Base-by-base conservation (phyloP, 1,284 basidiomycete species). In the Trichosporon sp. region DNA sequence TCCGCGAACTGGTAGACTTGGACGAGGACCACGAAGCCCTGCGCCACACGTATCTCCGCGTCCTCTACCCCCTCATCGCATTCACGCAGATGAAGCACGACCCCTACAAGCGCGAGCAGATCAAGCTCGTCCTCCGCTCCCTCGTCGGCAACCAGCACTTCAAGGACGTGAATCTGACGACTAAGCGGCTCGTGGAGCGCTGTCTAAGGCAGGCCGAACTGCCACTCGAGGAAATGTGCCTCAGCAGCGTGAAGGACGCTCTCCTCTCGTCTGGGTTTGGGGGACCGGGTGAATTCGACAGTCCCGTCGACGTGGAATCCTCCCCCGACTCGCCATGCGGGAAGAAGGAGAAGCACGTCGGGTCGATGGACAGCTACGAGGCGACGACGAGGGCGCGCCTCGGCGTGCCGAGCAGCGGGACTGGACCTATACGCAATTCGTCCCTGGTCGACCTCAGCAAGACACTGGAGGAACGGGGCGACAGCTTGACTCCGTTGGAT, bases 11-110 rank as follows among this genome's bases (percentile, higher is more conserved):
- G 40, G 88, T 90, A 16, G 92, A 98, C 81, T 86, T 99, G 26
- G 94, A 94, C 69, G 96, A 98, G 71, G 94, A 97, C 54, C 91
- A 90, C 77, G 94, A 98, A 85, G 93, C 95, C 93, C 87, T 99
- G 48, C 92, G 95, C 40, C 96, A 99, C 82, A 98, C 96, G 0
- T 99, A 96, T 80, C 90, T 99, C 19, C 91, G 96, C 14, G 97
- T 99, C 1, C 87, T 99, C 4, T 94, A 98, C 79, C 96, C 96
- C 0, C 89, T 99, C 3, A 88, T 99, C 32, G 95, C 92, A 16
- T 94, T 94, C 81, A 99, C 97, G 0, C 97, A 99, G 83, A 87
- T 99, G 5, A 90, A 91, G 40, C 86, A 86, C 69, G 87, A 89
- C 73, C 91, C 93, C 0, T 98, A 99, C 87, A 99, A 99, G 82